phyloP scores from a whole-genome alignment of 768 basidiomycete species.

The Trametes villosa region DNA sequence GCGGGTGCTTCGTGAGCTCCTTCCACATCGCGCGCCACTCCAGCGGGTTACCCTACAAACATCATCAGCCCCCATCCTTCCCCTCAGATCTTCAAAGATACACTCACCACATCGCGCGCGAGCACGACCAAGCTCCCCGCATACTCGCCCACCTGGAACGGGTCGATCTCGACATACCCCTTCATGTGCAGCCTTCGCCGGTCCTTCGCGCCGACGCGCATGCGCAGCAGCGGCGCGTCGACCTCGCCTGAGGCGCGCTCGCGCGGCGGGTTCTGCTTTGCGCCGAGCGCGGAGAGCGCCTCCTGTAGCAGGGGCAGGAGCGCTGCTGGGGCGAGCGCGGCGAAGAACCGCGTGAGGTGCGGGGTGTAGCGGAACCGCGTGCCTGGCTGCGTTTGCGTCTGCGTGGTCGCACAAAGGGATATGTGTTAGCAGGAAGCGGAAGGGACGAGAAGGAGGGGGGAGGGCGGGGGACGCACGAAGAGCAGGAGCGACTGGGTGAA shows the following conservation, averaged over 20 bases:
- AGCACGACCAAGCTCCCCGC: slow-evolving; percentile 72
- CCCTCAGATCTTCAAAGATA: not conserved
- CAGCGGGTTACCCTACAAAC: slow-evolving; percentile 68
- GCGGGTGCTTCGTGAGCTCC: slow-evolving; percentile 52
- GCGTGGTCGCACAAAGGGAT: not conserved
- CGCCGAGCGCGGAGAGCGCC: slow-evolving; percentile 50
- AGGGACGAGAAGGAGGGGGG: not conserved
- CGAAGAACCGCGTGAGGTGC: slow-evolving; percentile 82
- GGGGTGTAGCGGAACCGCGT: slow-evolving; percentile 63
- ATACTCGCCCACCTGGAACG: slow-evolving; percentile 51
- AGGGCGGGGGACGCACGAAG: slow-evolving; percentile 59
- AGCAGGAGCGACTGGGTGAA: slow-evolving; percentile 83
- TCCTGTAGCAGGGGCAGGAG: slow-evolving; percentile 60
- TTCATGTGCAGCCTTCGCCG: slow-evolving; percentile 65
- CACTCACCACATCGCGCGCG: slow-evolving; percentile 66
- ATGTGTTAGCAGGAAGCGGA: not conserved
- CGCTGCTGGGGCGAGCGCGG: slow-evolving; percentile 54
- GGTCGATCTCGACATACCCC: slow-evolving; percentile 76
- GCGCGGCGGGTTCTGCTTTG: slow-evolving; percentile 52
- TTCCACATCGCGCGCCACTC: slow-evolving; percentile 83
- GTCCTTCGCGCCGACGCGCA: slow-evolving; percentile 75
- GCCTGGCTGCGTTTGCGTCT: slow-evolving; percentile 87
- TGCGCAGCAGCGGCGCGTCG: slow-evolving; percentile 19
- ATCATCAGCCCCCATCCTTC: slow-evolving; percentile 1
- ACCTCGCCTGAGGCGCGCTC: slow-evolving; percentile 12